phyloP scores from a whole-genome alignment of 2,329 filamentous ascomycete genomes.

The Aspergillus sp. region DNA sequence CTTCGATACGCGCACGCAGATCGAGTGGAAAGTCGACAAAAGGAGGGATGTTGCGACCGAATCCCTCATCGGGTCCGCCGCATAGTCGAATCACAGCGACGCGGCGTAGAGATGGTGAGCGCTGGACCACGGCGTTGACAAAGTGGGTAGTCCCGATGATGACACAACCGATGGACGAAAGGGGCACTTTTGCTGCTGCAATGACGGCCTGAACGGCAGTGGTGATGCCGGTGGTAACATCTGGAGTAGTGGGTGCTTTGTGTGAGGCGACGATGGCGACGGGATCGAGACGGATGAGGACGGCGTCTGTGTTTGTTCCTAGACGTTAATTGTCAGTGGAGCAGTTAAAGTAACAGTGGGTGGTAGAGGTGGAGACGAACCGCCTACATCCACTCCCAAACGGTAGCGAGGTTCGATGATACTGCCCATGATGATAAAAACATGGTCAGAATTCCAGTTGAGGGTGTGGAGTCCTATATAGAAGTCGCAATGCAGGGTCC shows the following conservation, averaged over 20 bases:
- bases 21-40: slow-evolving; percentile 9
- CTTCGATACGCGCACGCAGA: slow-evolving; percentile 1
- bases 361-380: slow-evolving; percentile 1
- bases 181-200: slow-evolving; percentile 9
- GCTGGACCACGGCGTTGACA: slow-evolving; percentile 51
- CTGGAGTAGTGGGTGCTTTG: slow-evolving; percentile 44
- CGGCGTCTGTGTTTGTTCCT: slow-evolving; percentile 43
- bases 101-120: background rate
- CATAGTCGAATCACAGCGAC: slow-evolving; percentile 6
- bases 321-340: background rate
- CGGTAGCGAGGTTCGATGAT: slow-evolving; percentile 10
- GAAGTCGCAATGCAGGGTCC: rapidly evolving
- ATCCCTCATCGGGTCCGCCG: slow-evolving; percentile 4
- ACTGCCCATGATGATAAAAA: slow-evolving; percentile 2
- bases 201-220: slow-evolving; percentile 34
- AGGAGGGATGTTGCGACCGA: slow-evolving; percentile 9
- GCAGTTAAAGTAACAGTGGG: background rate
- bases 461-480: background rate
- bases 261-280: slow-evolving; percentile 31
- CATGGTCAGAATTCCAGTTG: background rate
- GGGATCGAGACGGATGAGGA: slow-evolving; percentile 29
- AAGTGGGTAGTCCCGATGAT: slow-evolving; percentile 58
- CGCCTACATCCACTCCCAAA: slow-evolving; percentile 25
- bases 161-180: slow-evolving; percentile 46
- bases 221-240: slow-evolving; percentile 48